Base-by-base conservation (phyloP, 345 rosid species). In the Boechera retrofracta region DNA sequence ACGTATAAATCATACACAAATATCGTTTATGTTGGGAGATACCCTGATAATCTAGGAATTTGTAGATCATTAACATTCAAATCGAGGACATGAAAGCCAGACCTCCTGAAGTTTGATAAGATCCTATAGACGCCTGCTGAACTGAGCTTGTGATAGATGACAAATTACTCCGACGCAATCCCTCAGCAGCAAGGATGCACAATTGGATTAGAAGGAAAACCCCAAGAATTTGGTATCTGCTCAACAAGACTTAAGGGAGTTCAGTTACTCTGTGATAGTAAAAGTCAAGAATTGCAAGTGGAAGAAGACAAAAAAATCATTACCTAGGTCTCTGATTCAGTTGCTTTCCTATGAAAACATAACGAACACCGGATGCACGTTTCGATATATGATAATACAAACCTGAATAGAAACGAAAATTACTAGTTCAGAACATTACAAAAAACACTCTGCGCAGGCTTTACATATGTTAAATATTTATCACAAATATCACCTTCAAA, bases 321-420 rank as follows among this genome's bases (percentile, higher is more conserved):
- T 73, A 87, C 97, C 99, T 92, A 67, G 98, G 97, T 79, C 98
- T 88, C 77, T 95, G 99, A 83, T 95, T 92, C 55, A 88, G 70
- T 80, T 93, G 91, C 75, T 95, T 95, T 55, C 99, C 98, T 69
- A 92, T 91, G 79, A 92, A 95, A 38, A 87, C 93, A 79, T 92
- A 92, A 51, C 85, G 89, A 76, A 92, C 86, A 64, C 97, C 97
- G 7, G 97, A 78, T 13, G 92, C 88, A 44, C 98, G 91, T 76
- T 95, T 95, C 39, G 98, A 87, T 81, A 92, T 85, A 82, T 95
- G 99, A 81, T 92, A 95, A 81, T 92, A 95, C 44, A 95, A 73
- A 41, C 98, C 98, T 90, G 84, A 67, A 63, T 67, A 51, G 64
- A 54, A 59, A 44, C 39, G 7, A 48, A 59, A 71, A 72, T 67